phyloP scores from a whole-genome alignment of 78 protist species.

The Cavenderia fasciculata region DNA sequence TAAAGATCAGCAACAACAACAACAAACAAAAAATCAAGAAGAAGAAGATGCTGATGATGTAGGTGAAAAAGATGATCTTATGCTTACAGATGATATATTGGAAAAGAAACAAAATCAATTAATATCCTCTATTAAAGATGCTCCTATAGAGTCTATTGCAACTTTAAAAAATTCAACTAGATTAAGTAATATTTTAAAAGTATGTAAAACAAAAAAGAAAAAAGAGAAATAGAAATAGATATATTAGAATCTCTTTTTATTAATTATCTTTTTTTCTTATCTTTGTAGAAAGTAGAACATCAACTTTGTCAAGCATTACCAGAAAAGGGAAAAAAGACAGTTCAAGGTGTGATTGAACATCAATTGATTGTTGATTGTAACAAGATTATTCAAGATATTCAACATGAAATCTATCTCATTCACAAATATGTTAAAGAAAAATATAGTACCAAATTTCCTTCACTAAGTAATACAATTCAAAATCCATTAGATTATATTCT shows the following conservation, averaged over 20 bases:
- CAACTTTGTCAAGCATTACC: constrained; percentile 35
- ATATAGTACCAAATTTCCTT: constrained; percentile 87
- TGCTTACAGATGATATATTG: constrained; percentile 41
- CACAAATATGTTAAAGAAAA: constrained; percentile 80
- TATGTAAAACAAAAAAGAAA: no score
- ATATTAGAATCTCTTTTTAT: neutral
- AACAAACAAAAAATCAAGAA: no score
- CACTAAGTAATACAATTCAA: constrained; percentile 79
- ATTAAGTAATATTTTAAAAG: constrained; percentile 2
- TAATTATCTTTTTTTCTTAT: neutral
- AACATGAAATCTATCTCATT: constrained; percentile 80
- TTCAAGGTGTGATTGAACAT: constrained; percentile 49
- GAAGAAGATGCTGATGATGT: neutral
- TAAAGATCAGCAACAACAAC: neutral
- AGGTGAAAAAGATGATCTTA: constrained; percentile 67
- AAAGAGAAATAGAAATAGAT: no score
- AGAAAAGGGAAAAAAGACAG: constrained; percentile 26
- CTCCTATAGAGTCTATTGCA: constrained; percentile 33
- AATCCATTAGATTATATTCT: constrained; percentile 86
- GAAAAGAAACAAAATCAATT: constrained; percentile 59
- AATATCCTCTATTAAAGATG: constrained; percentile 36
- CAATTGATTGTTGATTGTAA: constrained; percentile 84
- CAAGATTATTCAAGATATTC: constrained; percentile 74
- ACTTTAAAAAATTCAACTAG: neutral
- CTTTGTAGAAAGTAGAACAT: neutral